Evolutionary conservation across 2,329 filamentous ascomycete genomes (phyloP).

Genomic region (Mycogone perniciosa): DNA sequence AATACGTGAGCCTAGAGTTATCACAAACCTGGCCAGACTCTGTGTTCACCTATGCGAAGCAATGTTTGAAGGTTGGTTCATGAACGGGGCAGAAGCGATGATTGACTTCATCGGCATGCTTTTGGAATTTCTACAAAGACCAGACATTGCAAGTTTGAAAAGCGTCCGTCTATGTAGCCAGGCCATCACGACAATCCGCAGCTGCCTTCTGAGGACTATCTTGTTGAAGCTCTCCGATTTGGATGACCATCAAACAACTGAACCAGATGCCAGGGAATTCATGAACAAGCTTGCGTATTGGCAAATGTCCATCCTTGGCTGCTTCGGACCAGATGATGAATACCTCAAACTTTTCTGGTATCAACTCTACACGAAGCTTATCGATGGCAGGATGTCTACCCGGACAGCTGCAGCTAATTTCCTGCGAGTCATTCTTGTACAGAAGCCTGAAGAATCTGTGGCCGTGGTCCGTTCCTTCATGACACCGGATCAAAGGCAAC

Average conservation of each 20-base stretch:
- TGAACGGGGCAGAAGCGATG: conserved; percentile 75
- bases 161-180: conserved; percentile 87
- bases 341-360: conserved; percentile 86
- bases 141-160: conserved; percentile 75
- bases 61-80: conserved; percentile 93
- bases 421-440: conserved; percentile 87
- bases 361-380: conserved; percentile 81
- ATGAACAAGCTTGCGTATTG: conserved; percentile 88
- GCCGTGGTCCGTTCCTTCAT: conserved; percentile 67
- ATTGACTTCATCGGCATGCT: conserved; percentile 82
- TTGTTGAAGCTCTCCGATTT: conserved; percentile 78
- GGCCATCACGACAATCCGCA: conserved; percentile 68
- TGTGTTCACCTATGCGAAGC: conserved; percentile 78
- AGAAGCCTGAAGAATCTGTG: conserved; percentile 79
- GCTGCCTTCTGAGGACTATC: conserved; percentile 70
- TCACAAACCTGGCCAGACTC: conserved; percentile 82
- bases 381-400: conserved; percentile 61
- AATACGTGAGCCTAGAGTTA: conserved; percentile 71
- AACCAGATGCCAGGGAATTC: conserved; percentile 60
- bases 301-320: conserved; percentile 83
- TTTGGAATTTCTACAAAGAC: conserved; percentile 81
- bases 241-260: conserved; percentile 55
- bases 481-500: conserved; percentile 60
- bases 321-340: conserved; percentile 71
- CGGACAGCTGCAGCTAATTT: conserved; percentile 74